Base-by-base conservation (phyloP, 345 rosid species). In the Euphorbia peplus region DNA sequence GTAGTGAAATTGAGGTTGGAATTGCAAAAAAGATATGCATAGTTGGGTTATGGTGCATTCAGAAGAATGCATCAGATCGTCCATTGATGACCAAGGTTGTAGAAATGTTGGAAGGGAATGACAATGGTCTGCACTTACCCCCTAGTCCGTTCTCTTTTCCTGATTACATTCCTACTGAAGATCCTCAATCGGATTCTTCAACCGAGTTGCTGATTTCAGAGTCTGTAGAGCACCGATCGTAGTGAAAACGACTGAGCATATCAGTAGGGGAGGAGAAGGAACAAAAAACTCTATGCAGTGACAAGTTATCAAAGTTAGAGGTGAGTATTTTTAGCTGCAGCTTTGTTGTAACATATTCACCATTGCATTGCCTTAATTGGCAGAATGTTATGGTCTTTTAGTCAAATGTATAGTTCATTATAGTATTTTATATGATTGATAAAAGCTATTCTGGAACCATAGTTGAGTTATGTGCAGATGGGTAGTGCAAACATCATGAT, bases 21-120 rank as follows among this genome's bases (percentile, higher is more conserved):
- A 71, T 75, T 2, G 77, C 80, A 0, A 81, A 60, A 66, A 83
- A 72, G 55, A 3, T 76, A 37, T 74, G 75, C 19, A 1, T 81
- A 3, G 72, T 78, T 61, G 84, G 87, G 50, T 48, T 79, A 44
- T 76, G 81, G 78, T 81, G 84, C 70, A 81, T 78, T 61, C 80
- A 81, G 52, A 67, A 71, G 65, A 39, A 37, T 19, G 48, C 78
- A 51, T 41, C 60, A 1, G 73, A 83, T 29, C 83, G 84, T 13
- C 83, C 83, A 4, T 63, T 70, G 12, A 83, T 81, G 74, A 47
- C 73, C 55, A 64, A 60, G 65, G 83, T 81, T 29, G 60, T 81
- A 37, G 79, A 79, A 50, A 78, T 79, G 83, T 70, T 83, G 50
- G 69, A 67, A 63, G 72, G 73, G 0, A 64, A 50, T 18, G n/a